A percentile compares a stretch with the other conserved stretches of the same genome.
These are phyloP conservation scores for Globisporangium nunn DNA, from an alignment of 352 stramenopile genomes.

Conservation along the genomic window DNA sequence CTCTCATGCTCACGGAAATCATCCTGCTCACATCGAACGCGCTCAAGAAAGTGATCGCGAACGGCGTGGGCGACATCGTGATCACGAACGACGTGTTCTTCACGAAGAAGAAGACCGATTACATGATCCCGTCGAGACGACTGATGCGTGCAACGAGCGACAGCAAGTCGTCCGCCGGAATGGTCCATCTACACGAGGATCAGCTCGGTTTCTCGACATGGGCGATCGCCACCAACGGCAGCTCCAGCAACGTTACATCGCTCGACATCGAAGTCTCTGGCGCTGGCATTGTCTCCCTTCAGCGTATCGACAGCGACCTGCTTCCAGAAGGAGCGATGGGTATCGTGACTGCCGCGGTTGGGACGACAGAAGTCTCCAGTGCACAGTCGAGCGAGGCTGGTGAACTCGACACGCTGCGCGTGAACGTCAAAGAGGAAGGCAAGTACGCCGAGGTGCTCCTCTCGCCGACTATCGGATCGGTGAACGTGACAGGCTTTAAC, in stretches of 20 bases:
- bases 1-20: slow-evolving; percentile 3
- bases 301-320: slow-evolving; percentile 4
- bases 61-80: slow-evolving; percentile 3
- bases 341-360: not conserved
- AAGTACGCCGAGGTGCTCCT: not conserved
- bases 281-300: not conserved
- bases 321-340: slow-evolving; percentile 3
- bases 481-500: not conserved
- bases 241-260: not conserved
- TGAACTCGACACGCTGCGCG: not conserved
- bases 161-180: not conserved
- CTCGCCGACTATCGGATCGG: not conserved
- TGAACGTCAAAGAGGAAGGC: not conserved
- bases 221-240: not conserved
- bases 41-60: slow-evolving; percentile 7
- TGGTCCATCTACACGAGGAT: not conserved
- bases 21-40: not conserved
- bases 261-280: not conserved
- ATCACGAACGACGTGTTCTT: slow-evolving; percentile 6
- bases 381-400: not conserved
- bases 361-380: not conserved
- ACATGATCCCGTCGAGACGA: not conserved
- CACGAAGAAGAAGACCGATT: slow-evolving; percentile 3
- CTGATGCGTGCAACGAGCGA: not conserved
- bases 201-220: not conserved